A percentile compares a stretch with the other conserved stretches of the same genome.
These are phyloP conservation scores for Neonectria hederae DNA, from an alignment of 2,329 filamentous ascomycete genomes.

Conservation along the genomic window DNA sequence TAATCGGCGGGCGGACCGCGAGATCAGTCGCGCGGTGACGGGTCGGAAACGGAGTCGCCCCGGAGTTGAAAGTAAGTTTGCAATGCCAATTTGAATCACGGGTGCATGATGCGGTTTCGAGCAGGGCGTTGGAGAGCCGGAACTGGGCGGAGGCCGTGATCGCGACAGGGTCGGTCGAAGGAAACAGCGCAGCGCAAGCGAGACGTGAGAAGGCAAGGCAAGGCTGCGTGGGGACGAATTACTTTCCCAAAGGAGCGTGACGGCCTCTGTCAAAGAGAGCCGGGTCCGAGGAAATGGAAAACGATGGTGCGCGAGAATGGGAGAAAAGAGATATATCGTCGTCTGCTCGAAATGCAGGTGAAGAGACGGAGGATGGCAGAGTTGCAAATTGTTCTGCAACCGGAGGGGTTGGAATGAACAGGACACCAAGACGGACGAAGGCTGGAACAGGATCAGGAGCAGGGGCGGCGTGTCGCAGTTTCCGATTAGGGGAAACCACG, in stretches of 20 bases:
- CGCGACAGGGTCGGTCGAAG: constrained; percentile 21
- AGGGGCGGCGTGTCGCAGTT: constrained; percentile 6
- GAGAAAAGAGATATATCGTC: constrained; percentile 22
- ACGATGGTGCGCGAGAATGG: constrained; percentile 10
- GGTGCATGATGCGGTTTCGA: constrained; percentile 29
- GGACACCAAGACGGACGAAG: constrained; percentile 8
- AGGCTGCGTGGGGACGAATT: not conserved
- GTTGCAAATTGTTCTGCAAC: constrained; percentile 23
- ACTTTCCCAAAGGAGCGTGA: constrained; percentile 44
- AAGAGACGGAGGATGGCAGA: constrained; percentile 20
- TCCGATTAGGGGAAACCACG: constrained; percentile 9
- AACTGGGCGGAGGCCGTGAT: constrained; percentile 20
- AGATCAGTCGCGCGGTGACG: constrained; percentile 12
- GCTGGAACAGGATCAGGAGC: constrained; percentile 2
- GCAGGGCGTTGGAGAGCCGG: constrained; percentile 13
- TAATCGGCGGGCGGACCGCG: constrained; percentile 12
- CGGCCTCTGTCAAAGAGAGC: constrained; percentile 51
- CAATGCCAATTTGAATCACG: constrained; percentile 27
- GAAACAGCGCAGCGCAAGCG: no score
- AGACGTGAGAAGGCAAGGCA: no score
- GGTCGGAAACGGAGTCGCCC: constrained; percentile 21
- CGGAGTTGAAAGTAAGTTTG: constrained; percentile 5
- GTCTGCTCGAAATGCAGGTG: constrained; percentile 27
- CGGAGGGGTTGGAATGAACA: constrained; percentile 25
- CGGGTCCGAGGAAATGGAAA: constrained; percentile 22